Conservation (phyloP, 495 filamentous ascomycete species). For the Tricharina praecox region DNA sequence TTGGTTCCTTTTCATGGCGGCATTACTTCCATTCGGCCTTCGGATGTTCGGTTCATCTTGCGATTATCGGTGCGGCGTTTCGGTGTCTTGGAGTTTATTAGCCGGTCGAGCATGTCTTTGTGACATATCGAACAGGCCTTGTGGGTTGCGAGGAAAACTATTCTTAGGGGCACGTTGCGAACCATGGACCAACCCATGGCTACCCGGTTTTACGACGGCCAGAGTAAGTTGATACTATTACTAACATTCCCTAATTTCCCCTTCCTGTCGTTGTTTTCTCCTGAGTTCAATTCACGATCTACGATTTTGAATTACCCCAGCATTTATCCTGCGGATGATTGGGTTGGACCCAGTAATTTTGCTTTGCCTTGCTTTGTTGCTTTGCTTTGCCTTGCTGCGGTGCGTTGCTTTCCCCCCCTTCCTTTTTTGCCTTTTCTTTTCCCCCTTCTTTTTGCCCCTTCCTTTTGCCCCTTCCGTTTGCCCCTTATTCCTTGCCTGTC, state of each 20-base stretch:
- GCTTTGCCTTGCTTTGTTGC: not conserved
- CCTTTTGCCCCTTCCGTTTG: not conserved
- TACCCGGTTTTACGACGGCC: not conserved
- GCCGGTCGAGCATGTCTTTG: not conserved
- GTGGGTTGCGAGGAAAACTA: not conserved
- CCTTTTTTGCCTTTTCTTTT: not conserved
- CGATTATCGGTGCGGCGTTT: no score
- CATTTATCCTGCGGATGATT: not conserved
- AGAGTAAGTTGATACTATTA: slow-evolving; percentile 3
- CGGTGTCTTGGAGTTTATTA: not conserved
- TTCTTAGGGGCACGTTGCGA: not conserved
- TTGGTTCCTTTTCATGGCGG: not conserved
- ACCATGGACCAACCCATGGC: no score
- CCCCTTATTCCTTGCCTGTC: not conserved
- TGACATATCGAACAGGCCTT: not conserved
- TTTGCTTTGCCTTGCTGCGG: not conserved
- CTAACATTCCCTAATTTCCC: slow-evolving; percentile 4
- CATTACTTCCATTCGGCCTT: not conserved
- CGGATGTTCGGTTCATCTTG: no score
- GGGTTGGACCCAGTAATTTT: no score
- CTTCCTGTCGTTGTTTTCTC: not conserved
- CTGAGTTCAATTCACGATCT: not conserved
- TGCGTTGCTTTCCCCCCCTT: not conserved
- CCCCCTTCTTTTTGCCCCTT: not conserved
- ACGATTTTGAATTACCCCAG: not conserved